Percentiles rank a stretch among this genome's conserved stretches.
Evolutionary conservation across 2,329 filamentous ascomycete genomes (phyloP).

Genomic region (Aspergillus phoenicis): DNA sequence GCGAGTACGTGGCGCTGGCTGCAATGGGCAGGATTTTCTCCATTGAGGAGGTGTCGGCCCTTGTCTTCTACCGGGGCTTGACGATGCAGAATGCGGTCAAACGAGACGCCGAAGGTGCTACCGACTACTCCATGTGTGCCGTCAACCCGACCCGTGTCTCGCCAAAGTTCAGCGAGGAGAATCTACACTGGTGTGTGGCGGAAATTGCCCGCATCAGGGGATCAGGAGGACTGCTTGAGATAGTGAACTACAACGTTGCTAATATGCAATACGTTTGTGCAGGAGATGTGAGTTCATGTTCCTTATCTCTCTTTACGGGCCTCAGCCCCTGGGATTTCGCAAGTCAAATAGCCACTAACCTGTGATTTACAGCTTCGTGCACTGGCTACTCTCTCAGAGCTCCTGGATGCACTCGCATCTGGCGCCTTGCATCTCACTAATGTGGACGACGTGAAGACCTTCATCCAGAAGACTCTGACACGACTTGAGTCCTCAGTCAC

Average conservation of each 20-base stretch:
- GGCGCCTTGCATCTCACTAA: too few relatives aligned
- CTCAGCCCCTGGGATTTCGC: background rate
- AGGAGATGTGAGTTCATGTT: conserved; percentile 48
- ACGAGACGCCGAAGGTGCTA: conserved; percentile 83
- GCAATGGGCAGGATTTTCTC: conserved; percentile 95
- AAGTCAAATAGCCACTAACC: too few relatives aligned
- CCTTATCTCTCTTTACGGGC: background rate
- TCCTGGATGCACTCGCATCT: too few relatives aligned
- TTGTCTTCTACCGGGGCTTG: conserved; percentile 95
- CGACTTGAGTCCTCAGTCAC: too few relatives aligned
- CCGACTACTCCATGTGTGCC: conserved; percentile 97
- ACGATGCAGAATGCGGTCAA: conserved; percentile 98
- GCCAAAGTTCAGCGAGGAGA: too few relatives aligned
- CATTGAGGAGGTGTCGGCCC: conserved; percentile 89
- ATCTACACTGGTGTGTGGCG: too few relatives aligned
- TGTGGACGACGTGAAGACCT: too few relatives aligned
- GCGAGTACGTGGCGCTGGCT: conserved; percentile 93
- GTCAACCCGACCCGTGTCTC: conserved; percentile 88
- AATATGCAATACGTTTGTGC: conserved; percentile 67
- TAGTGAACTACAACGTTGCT: conserved; percentile 84
- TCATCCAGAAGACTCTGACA: too few relatives aligned
- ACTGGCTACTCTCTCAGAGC: too few relatives aligned
- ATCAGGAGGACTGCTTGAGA: conserved; percentile 70
- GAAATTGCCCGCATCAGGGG: too few relatives aligned
- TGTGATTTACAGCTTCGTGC: too few relatives aligned